phyloP scores from a whole-genome alignment of 2,329 filamentous ascomycete genomes.

The Venturiaceae sp. region DNA sequence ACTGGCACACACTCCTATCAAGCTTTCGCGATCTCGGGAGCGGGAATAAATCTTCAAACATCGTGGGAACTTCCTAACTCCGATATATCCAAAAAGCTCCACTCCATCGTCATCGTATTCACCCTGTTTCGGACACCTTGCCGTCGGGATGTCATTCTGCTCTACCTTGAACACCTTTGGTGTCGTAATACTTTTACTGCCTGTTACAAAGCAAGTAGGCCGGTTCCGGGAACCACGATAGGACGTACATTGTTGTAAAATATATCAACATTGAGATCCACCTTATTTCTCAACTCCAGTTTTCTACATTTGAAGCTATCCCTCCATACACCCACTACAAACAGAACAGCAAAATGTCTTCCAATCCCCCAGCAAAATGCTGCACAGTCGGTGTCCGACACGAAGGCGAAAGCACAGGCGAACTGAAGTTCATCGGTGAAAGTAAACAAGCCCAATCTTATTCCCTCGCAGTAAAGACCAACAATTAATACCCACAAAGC shows the following conservation, averaged over 20 bases:
- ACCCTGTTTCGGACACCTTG: not conserved
- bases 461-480: too few relatives aligned
- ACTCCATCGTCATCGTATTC: not conserved
- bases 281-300: not conserved
- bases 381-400: conserved; percentile 42
- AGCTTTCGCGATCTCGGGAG: not conserved
- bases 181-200: not conserved
- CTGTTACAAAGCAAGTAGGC: not conserved
- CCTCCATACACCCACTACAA: not conserved
- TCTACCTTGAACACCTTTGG: not conserved
- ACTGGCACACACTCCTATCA: too few relatives aligned
- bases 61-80: not conserved
- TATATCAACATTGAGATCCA: not conserved
- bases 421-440: conserved; percentile 36
- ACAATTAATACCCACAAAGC: conserved; percentile 24
- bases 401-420: conserved; percentile 37
- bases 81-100: not conserved
- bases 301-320: not conserved
- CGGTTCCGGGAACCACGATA: not conserved
- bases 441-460: conserved; percentile 23
- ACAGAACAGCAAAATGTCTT: conserved; percentile 42
- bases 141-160: not conserved
- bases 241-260: too few relatives aligned
- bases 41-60: not conserved
- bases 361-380: conserved; percentile 38